A percentile compares a stretch with the other conserved stretches of the same genome.
Conservation (phyloP, 2,329 filamentous ascomycete species). For the Gnomoniopsis sp. region DNA sequence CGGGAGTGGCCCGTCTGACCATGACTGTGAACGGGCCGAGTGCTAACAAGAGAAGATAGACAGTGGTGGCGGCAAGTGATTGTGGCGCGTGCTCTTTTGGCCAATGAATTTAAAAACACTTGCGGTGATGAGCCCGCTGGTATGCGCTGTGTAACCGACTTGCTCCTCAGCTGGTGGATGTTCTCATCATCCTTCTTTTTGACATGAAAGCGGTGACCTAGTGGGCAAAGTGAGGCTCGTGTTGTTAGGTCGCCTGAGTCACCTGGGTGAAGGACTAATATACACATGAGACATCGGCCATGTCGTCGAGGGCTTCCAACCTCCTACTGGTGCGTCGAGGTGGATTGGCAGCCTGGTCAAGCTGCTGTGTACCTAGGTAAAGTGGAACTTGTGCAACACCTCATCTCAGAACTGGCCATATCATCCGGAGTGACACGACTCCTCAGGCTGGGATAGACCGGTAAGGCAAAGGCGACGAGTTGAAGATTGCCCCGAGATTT, state of each 20-base stretch:
- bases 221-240: neutral
- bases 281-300: neutral
- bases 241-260: neutral
- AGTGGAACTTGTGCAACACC: neutral
- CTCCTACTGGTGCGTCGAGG: neutral
- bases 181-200: neutral
- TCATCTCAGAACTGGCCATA: neutral
- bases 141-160: neutral
- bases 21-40: too few relatives aligned
- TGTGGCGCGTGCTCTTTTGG: too few relatives aligned
- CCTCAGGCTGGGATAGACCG: neutral
- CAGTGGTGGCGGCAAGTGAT: too few relatives aligned
- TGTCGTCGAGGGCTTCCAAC: neutral
- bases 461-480: too few relatives aligned
- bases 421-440: neutral
- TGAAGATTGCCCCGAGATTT: too few relatives aligned
- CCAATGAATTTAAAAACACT: too few relatives aligned
- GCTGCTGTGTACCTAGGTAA: neutral
- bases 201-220: neutral
- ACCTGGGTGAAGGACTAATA: neutral
- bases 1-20: too few relatives aligned
- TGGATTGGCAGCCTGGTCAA: constrained; percentile 1
- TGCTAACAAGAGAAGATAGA: too few relatives aligned
- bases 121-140: too few relatives aligned
- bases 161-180: neutral